Evolutionary conservation across 106 monocot genomes (phyloP), one percentile per base, ranked within the genome.

Genomic region (Dendrobium officinale): DNA sequence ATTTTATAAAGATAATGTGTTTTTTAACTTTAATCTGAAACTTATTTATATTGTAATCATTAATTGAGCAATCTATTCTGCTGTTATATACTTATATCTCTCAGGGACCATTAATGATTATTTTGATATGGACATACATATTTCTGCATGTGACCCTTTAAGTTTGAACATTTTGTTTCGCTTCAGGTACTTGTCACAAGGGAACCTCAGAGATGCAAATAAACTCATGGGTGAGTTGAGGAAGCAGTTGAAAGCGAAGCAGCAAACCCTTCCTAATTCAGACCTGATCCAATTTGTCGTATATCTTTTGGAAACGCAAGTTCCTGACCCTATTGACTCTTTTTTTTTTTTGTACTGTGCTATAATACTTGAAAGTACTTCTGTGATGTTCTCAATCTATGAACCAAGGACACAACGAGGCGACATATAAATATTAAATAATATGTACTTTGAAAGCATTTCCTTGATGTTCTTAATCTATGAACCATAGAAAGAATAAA

Each of bases 141-240:
- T 3, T 75, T 37, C 8, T 44, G 44, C 43, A 49, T 27, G 76
- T 49, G 27, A 51, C 48, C 16, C 22, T 11, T 11, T 26, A 29
- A 76, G n/a, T 51, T 74, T 27, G 22, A 47, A 22, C 24, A 76
- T 49, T 67, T 74, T 78, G 20, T 81, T 75, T 54, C n/a, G 49
- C 68, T 20, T n/a, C 77, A 97, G 97, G 92, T 97, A 94, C 70
- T 85, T 97, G 58, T 94, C 97, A 44, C 89, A 87, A 75, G 97
- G 94, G 55, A 92, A 92, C 74, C 78, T 97, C 20, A 91, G 84
- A 85, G 92, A 97, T 89, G 97, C 94, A 55, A 97, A 97, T 79
- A 84, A 81, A 42, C 81, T 94, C 17, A 88, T 94, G 86, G 89
- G 91, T 75, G 92, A 97, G 81, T 72, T 94, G 75, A 86, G 79